Conservation (phyloP, 2,329 filamentous ascomycete species). For the Beauveria caledonica region DNA sequence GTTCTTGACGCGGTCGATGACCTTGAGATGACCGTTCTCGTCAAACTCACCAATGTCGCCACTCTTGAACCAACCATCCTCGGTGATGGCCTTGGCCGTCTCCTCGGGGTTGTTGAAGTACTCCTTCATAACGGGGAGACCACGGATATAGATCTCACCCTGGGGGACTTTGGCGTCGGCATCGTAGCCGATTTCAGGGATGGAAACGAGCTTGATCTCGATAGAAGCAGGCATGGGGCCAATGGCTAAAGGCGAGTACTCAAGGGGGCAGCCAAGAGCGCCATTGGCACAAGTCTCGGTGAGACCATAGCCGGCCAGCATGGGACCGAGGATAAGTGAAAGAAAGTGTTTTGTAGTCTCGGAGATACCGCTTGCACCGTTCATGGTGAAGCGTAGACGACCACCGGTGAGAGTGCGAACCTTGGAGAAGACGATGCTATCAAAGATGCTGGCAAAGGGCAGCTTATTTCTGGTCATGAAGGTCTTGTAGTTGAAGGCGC, state of each 20-base stretch:
- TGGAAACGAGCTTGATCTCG: conserved; percentile 88
- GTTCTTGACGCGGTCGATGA: conserved; percentile 98
- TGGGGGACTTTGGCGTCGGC: conserved; percentile 69
- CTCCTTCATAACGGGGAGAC: conserved; percentile 61
- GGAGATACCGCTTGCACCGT: conserved; percentile 85
- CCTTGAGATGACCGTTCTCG: conserved; percentile 65
- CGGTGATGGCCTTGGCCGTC: conserved; percentile 66
- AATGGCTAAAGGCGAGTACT: conserved; percentile 70
- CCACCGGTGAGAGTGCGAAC: conserved; percentile 87
- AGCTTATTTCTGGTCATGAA: conserved; percentile 51
- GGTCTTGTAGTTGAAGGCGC: conserved; percentile 50
- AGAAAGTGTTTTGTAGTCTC: conserved; percentile 85
- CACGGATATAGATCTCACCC: conserved; percentile 87
- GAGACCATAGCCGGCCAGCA: conserved; percentile 89
- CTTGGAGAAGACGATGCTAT: conserved; percentile 83
- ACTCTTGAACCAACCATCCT: conserved; percentile 94
- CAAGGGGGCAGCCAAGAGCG: conserved; percentile 71
- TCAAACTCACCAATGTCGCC: conserved; percentile 93
- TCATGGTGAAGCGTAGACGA: conserved; percentile 80
- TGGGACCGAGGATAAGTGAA: conserved; percentile 84
- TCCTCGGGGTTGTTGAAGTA: conserved; percentile 86
- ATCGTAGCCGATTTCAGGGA: conserved; percentile 80
- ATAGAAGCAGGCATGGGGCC: conserved; percentile 70
- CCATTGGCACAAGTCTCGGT: conserved; percentile 89
- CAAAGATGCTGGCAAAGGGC: conserved; percentile 62